Evolutionary conservation across 2,329 filamentous ascomycete genomes (phyloP).

Genomic region (Ophiocordyceps camponoti-saundersi): DNA sequence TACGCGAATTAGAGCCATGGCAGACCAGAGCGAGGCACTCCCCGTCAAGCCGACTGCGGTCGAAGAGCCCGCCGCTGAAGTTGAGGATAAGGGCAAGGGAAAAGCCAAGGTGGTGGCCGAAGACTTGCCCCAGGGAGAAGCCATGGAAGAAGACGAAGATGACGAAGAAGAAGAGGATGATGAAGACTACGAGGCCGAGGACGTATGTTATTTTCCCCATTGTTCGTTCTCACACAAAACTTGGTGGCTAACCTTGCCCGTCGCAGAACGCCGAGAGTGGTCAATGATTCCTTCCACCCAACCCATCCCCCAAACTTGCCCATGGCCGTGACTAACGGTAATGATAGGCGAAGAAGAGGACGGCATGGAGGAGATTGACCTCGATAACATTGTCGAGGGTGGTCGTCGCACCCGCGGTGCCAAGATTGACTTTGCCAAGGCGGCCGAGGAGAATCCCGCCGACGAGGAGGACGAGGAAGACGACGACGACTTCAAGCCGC

Average conservation of each 20-base stretch:
- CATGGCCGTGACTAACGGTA: constrained; percentile 10
- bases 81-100: constrained; percentile 83
- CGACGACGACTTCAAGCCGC: constrained; percentile 51
- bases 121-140: constrained; percentile 56
- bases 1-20: constrained; percentile 14
- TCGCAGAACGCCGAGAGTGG: constrained; percentile 12
- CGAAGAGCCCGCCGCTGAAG: constrained; percentile 26
- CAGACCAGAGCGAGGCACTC: constrained; percentile 31
- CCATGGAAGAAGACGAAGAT: constrained; percentile 50
- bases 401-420: constrained; percentile 80
- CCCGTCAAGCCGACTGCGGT: constrained; percentile 23
- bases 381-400: constrained; percentile 66
- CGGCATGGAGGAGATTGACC: constrained; percentile 82
- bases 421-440: constrained; percentile 85
- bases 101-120: constrained; percentile 38
- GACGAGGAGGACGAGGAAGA: constrained; percentile 71
- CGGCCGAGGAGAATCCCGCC: constrained; percentile 58
- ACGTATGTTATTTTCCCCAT: constrained; percentile 8
- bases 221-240: background rate
- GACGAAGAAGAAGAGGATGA: constrained; percentile 34
- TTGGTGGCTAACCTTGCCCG: constrained; percentile 8
- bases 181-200: constrained; percentile 8
- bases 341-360: constrained; percentile 46
- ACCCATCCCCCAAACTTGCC: background rate
- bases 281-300: constrained; percentile 6